Conservation (phyloP, 139 green algal genomes). For the Chlamydomonas incerta region DNA sequence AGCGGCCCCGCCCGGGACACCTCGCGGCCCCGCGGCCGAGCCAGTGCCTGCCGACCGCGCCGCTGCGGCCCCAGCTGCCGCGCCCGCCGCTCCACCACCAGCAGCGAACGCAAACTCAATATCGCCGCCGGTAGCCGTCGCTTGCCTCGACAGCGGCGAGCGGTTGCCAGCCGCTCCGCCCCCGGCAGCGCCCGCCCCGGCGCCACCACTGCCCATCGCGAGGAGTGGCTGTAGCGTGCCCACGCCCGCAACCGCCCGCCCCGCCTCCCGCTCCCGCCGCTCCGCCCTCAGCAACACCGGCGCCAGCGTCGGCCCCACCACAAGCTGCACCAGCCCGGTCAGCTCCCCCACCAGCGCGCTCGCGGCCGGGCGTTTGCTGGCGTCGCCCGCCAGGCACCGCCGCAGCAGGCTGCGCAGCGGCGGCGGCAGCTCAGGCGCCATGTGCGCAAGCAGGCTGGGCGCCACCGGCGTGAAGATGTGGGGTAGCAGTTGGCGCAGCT, state of each 20-base stretch:
- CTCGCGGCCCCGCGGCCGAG: no score
- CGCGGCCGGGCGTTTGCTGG: not conserved
- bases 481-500: constrained; percentile 22
- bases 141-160: no score
- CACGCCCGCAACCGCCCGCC: not conserved
- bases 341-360: not conserved
- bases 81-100: no score
- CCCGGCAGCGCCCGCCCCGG: no score
- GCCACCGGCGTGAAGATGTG: not conserved
- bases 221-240: not conserved
- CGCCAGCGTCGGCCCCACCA: not conserved
- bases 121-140: no score
- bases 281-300: constrained; percentile 10
- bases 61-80: no score
- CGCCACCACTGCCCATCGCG: no score
- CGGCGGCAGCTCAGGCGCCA: not conserved
- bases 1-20: no score
- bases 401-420: not conserved
- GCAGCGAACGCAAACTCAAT: no score
- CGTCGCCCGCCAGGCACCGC: not conserved
- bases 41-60: no score
- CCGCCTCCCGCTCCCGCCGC: constrained; percentile 8
- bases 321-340: constrained; percentile 1
- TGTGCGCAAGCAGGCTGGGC: not conserved
- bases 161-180: no score